Base-by-base conservation (phyloP, 148 eudicot genomes). In the Spergularia bocconei region DNA sequence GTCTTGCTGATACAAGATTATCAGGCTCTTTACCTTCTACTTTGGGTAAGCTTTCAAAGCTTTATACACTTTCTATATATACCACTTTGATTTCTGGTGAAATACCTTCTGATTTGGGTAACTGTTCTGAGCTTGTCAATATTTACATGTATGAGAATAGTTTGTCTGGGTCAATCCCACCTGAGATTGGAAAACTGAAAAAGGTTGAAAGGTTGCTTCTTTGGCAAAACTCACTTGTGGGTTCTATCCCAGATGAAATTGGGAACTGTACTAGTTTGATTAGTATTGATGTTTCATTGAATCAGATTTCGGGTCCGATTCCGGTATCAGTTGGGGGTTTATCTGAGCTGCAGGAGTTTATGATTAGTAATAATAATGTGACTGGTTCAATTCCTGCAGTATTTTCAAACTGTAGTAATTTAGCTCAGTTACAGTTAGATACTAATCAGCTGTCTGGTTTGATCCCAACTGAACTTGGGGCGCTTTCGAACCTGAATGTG, bases 351-450 rank as follows among this genome's bases (percentile, higher is more conserved):
- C 51, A 87, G 66, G 97, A 91, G 79, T 84, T 91, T 29, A 90
- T 91, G 97, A 78, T 91, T 62, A 89, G 92, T 68, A 80, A 87
- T 77, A 91, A 91, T 69, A 91, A 91, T 61, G 74, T 91, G n/a
- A 85, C 92, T 21, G 97, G 97, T 73, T 79, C 93, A 6, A 91
- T 91, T 11, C 97, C 97, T 21, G 52, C 82, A 2, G 85, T 75
- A 21, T 78, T 91, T 20, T 80, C 89, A 15, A 89, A 91, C 29
- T 82, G 85, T 4, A 79, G 85, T 0, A 85, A 79, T 58, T 70
- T 91, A 17, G 58, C 74, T 3, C 94, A 91, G 53, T 78, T 91
- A 6, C 94, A 91, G 79, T 71, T 91, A 25, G 97, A 91, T 79
- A 84, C 85, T 0, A 91, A 91, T 77, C 94, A 88, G 75, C 75